Evolutionary conservation across 2,329 filamentous ascomycete genomes (phyloP).

Genomic region (Cladorrhinum sp.): DNA sequence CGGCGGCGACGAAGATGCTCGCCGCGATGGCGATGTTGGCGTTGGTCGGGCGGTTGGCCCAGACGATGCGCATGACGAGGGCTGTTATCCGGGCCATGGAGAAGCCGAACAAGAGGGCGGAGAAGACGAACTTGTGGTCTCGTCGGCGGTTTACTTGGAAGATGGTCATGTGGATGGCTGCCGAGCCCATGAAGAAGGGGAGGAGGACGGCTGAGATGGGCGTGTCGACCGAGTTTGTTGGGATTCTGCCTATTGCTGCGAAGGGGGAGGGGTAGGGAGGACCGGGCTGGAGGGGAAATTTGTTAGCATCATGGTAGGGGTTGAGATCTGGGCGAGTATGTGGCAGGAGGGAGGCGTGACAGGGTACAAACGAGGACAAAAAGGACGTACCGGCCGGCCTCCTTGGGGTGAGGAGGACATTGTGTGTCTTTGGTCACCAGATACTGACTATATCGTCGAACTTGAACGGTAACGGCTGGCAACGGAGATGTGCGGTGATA

Average conservation of each 20-base stretch:
- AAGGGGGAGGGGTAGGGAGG: background rate
- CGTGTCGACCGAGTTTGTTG: slow-evolving; percentile 57
- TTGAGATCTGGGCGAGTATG: background rate
- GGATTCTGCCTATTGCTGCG: slow-evolving; percentile 56
- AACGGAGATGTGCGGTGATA: background rate
- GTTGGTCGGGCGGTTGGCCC: slow-evolving; percentile 43
- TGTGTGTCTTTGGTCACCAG: background rate
- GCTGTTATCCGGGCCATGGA: slow-evolving; percentile 53
- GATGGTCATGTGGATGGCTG: slow-evolving; percentile 56
- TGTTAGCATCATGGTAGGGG: background rate
- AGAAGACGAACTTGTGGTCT: slow-evolving; percentile 58
- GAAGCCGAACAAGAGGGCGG: slow-evolving; percentile 56
- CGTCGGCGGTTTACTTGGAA: slow-evolving; percentile 49
- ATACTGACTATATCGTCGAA: background rate
- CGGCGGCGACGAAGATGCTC: slow-evolving; percentile 67
- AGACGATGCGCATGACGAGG: slow-evolving; percentile 51
- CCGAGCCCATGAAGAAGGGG: slow-evolving; percentile 51
- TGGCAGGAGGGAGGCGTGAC: background rate
- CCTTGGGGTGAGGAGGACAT: background rate
- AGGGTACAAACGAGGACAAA: background rate
- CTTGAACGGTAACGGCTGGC: background rate
- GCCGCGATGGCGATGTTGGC: slow-evolving; percentile 54
- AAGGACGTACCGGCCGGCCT: background rate
- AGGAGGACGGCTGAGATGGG: slow-evolving; percentile 64
- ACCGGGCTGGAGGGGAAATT: background rate